Evolutionary conservation across 495 filamentous ascomycete genomes (phyloP).

Genomic region (Xylaria castorea): DNA sequence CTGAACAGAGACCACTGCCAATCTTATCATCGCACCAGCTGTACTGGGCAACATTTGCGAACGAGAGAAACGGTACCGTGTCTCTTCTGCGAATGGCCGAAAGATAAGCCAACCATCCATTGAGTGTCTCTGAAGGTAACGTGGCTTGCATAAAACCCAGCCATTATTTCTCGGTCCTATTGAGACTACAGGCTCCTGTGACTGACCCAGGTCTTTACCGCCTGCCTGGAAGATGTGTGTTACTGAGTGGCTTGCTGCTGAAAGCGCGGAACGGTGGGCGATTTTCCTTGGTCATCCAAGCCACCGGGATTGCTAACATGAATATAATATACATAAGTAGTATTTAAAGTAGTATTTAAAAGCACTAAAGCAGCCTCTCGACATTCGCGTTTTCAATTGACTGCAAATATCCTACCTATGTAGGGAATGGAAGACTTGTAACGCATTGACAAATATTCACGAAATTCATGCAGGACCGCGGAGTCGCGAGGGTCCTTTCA

Average conservation of each 20-base stretch:
- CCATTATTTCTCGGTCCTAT: slow-evolving; percentile 16
- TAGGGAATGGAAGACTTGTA: not conserved
- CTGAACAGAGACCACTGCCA: not conserved
- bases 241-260: slow-evolving; percentile 24
- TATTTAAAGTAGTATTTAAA: slow-evolving; percentile 1
- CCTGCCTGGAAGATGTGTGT: not conserved
- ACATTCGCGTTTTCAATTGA: not conserved
- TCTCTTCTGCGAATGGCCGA: slow-evolving; percentile 5
- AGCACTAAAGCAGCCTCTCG: not conserved
- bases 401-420: not conserved
- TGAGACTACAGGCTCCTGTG: not conserved
- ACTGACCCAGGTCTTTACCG: slow-evolving; percentile 4
- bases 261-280: slow-evolving; percentile 6
- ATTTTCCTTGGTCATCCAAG: slow-evolving; percentile 9
- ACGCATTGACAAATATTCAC: not conserved
- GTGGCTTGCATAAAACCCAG: slow-evolving; percentile 26
- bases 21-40: not conserved
- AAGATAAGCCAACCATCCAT: not conserved
- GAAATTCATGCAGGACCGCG: not conserved
- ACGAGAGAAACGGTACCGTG: not conserved
- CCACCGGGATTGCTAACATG: slow-evolving; percentile 4
- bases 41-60: slow-evolving; percentile 3
- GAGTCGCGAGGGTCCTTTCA: not conserved
- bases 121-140: not conserved
- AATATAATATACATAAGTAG: not conserved